Percentiles rank a stretch among this genome's conserved stretches.
Evolutionary conservation across 139 green algal genomes (phyloP).

Genomic region (Chlorella ohadii): DNA sequence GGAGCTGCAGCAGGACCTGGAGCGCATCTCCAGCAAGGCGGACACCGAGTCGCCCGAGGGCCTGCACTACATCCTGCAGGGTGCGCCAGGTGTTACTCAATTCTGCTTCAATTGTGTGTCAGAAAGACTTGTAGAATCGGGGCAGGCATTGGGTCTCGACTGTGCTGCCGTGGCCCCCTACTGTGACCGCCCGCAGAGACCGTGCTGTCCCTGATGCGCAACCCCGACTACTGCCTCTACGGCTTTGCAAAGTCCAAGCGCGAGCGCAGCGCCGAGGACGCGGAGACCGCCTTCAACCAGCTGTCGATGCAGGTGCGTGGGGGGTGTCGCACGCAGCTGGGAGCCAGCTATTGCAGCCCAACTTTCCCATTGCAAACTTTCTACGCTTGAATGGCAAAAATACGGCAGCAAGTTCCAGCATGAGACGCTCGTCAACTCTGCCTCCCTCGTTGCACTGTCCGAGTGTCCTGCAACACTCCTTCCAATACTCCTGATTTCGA

Average conservation of each 20-base stretch:
- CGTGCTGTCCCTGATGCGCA: constrained; percentile 87
- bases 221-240: constrained; percentile 92
- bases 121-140: too few species aligned
- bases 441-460: too few species aligned
- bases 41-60: constrained; percentile 87
- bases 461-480: too few species aligned
- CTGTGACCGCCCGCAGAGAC: constrained; percentile 85
- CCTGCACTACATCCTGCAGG: constrained; percentile 86
- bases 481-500: too few species aligned
- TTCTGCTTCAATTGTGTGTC: too few species aligned
- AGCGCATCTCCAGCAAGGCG: constrained; percentile 80
- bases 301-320: constrained; percentile 54
- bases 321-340: constrained; percentile 54
- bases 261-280: constrained; percentile 52
- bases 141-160: too few species aligned
- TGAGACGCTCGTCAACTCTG: too few species aligned
- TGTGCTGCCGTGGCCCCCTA: too few species aligned
- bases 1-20: constrained; percentile 88
- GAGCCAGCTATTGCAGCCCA: too few species aligned
- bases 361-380: too few species aligned
- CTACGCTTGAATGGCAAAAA: too few species aligned
- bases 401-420: too few species aligned
- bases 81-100: constrained; percentile 35
- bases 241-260: constrained; percentile 49
- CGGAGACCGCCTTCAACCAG: constrained; percentile 81